These are phyloP conservation scores for Myxozyma sirexii DNA, from an alignment of 805 yeast genomes.

Conservation along the genomic window DNA sequence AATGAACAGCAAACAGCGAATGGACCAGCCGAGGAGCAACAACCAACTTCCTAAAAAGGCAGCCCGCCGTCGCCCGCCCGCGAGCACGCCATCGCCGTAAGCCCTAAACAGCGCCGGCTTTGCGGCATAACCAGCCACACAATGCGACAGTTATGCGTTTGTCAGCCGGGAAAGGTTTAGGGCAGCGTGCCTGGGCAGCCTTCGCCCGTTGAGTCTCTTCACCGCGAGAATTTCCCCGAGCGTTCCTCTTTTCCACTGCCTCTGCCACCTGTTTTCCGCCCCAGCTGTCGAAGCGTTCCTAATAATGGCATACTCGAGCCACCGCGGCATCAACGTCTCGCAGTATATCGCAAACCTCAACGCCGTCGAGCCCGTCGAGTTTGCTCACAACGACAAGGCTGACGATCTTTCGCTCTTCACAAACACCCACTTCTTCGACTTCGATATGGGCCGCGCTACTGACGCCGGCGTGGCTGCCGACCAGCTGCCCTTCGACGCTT, in stretches of 20 bases:
- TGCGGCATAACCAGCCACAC: too few relatives aligned
- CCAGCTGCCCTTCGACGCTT: conserved; percentile 8
- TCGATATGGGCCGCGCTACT: conserved; percentile 49
- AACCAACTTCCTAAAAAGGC: background rate
- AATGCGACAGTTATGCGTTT: too few relatives aligned
- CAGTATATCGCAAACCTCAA: conserved; percentile 43
- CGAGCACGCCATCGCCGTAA: conserved; percentile 7
- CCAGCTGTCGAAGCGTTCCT: background rate
- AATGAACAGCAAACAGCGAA: too few relatives aligned
- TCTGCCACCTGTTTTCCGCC: background rate
- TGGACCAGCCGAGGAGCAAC: too few relatives aligned
- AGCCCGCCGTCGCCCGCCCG: conserved; percentile 4
- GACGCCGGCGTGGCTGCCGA: conserved; percentile 47
- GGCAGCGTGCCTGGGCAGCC: too few relatives aligned
- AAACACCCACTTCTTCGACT: conserved; percentile 50
- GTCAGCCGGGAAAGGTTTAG: too few relatives aligned
- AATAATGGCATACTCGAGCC: conserved; percentile 31
- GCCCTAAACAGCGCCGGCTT: too few relatives aligned
- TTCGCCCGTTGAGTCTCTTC: too few relatives aligned
- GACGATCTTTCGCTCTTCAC: conserved; percentile 49
- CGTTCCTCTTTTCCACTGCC: background rate
- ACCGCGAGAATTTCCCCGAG: too few relatives aligned
- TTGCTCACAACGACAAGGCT: conserved; percentile 26
- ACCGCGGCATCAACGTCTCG: conserved; percentile 40
- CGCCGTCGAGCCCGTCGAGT: conserved; percentile 40